phyloP scores from a whole-genome alignment of 208 protist genomes.

The Trypanosoma caninum region DNA sequence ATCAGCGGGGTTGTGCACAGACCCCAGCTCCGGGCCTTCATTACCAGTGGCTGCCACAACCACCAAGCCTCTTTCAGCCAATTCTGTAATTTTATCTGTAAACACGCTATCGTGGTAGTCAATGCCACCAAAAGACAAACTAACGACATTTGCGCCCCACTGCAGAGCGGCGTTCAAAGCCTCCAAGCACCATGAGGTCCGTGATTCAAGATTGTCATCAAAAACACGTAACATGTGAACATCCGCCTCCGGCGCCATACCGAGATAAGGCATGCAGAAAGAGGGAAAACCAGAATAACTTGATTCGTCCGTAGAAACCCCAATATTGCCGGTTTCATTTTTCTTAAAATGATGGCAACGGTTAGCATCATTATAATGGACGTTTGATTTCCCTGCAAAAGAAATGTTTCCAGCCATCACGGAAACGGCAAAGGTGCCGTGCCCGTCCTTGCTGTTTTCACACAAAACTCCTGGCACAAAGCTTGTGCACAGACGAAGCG shows the following conservation, averaged over 20 bases:
- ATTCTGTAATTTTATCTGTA: slow-evolving; percentile 85
- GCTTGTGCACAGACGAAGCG: slow-evolving; percentile 36
- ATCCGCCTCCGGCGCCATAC: slow-evolving; percentile 91
- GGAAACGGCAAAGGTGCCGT: slow-evolving; percentile 97
- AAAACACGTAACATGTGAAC: slow-evolving; percentile 96
- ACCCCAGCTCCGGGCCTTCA: slow-evolving; percentile 93
- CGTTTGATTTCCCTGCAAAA: neutral
- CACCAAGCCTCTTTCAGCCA: slow-evolving; percentile 85
- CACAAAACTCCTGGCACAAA: slow-evolving; percentile 57
- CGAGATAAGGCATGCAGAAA: slow-evolving; percentile 33
- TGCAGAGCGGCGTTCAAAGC: slow-evolving; percentile 71
- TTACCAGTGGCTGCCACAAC: slow-evolving; percentile 97
- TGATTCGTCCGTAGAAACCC: neutral
- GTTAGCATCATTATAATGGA: neutral
- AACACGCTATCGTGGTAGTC: slow-evolving; percentile 94
- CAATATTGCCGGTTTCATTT: neutral
- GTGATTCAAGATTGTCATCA: slow-evolving; percentile 71
- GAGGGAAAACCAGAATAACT: neutral
- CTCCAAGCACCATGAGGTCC: slow-evolving; percentile 93
- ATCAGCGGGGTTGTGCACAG: slow-evolving; percentile 96
- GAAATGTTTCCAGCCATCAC: slow-evolving; percentile 74
- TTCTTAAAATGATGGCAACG: neutral
- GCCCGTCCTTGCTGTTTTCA: slow-evolving; percentile 79
- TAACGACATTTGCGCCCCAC: slow-evolving; percentile 88
- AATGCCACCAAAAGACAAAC: slow-evolving; percentile 96